Conservation (phyloP, 139 green algal genomes). For the Micractinium conductrix region DNA sequence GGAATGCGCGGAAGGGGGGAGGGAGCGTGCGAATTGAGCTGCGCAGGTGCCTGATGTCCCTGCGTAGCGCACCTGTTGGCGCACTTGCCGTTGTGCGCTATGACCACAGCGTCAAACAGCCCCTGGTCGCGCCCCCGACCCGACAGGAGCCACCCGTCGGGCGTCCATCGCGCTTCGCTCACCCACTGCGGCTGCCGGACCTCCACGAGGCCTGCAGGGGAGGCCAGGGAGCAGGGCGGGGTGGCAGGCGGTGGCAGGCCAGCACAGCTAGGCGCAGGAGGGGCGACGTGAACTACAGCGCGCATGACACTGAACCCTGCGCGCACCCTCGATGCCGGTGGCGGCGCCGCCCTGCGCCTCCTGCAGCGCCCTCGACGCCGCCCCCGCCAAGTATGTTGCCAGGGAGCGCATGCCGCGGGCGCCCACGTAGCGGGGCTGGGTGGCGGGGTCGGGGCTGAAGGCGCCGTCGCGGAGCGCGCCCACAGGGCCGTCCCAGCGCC, state of each 20-base stretch:
- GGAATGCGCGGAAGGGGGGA: too few relatives aligned
- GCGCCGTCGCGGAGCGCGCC: constrained; percentile 37
- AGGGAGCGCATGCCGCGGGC: constrained; percentile 66
- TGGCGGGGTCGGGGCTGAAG: constrained; percentile 44
- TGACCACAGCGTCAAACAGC: constrained; percentile 47
- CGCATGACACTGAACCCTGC: not conserved
- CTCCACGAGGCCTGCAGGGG: constrained; percentile 39
- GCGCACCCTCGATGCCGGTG: constrained; percentile 7
- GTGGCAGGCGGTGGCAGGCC: too few relatives aligned
- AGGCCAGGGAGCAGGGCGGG: not conserved
- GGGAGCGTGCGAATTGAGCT: too few relatives aligned
- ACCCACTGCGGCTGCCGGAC: constrained; percentile 71
- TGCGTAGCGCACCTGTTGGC: too few relatives aligned
- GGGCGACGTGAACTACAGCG: too few relatives aligned
- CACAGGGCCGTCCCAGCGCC: constrained; percentile 63
- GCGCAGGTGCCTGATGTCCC: too few relatives aligned
- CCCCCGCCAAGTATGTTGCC: constrained; percentile 52
- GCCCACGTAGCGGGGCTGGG: constrained; percentile 52
- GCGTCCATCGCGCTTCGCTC: constrained; percentile 2
- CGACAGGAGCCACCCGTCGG: constrained; percentile 25
- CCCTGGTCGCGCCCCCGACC: constrained; percentile 25
- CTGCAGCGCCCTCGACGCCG: constrained; percentile 11
- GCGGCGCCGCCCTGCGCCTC: not conserved
- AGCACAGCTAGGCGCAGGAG: too few relatives aligned
- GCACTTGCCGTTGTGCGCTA: constrained; percentile 84